Evolutionary conservation across 345 rosid species (phyloP).

Genomic region (Ricinus communis): DNA sequence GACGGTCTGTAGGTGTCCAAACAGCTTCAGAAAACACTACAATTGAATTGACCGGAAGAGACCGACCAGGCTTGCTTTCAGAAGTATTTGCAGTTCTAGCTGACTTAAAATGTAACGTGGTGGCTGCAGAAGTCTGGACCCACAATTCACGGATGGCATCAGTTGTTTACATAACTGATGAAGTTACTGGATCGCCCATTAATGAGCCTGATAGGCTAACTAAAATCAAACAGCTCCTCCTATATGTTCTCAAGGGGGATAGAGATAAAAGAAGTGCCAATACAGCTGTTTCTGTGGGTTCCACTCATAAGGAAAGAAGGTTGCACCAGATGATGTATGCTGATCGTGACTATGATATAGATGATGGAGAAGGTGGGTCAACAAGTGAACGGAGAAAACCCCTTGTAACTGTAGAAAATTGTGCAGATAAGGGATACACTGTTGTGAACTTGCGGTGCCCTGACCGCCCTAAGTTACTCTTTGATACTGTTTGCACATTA

Average conservation of each 20-base stretch:
- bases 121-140: slow-evolving; percentile 84
- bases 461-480: slow-evolving; percentile 73
- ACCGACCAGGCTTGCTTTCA: slow-evolving; percentile 79
- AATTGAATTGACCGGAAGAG: slow-evolving; percentile 74
- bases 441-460: slow-evolving; percentile 66
- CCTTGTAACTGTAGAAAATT: slow-evolving; percentile 61
- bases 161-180: slow-evolving; percentile 63
- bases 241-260: slow-evolving; percentile 62
- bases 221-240: slow-evolving; percentile 62
- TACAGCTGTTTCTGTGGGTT: slow-evolving; percentile 63
- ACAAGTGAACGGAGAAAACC: slow-evolving; percentile 41
- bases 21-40: slow-evolving; percentile 51
- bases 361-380: slow-evolving; percentile 30
- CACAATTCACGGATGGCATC: slow-evolving; percentile 88
- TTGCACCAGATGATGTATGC: slow-evolving; percentile 88
- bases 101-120: slow-evolving; percentile 69
- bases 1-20: slow-evolving; percentile 68
- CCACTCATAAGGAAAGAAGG: slow-evolving; percentile 71
- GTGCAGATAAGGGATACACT: slow-evolving; percentile 64
- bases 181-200: slow-evolving; percentile 51
- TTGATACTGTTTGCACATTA: slow-evolving; percentile 76
- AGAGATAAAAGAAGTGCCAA: slow-evolving; percentile 64
- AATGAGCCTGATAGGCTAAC: slow-evolving; percentile 51
- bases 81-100: slow-evolving; percentile 75
- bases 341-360: slow-evolving; percentile 69